Base-by-base conservation (phyloP, 768 basidiomycete species). In the Mycena galericulata region DNA sequence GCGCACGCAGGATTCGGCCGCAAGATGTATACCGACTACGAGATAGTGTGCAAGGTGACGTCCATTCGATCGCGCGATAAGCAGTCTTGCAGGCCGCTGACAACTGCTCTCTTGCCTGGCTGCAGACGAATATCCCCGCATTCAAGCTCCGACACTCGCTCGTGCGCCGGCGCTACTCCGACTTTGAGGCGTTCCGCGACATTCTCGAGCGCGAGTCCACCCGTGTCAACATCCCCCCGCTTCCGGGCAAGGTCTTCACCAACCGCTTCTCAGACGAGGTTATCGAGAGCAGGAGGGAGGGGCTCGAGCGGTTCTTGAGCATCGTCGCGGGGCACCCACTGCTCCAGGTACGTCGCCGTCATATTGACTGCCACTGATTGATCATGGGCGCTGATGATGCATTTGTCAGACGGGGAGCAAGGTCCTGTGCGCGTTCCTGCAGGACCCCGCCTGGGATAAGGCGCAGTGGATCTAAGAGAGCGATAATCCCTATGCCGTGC, bases 1-100 rank as follows among this genome's bases (percentile, higher is more conserved):
- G 55, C 50, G 1, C 77, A 96, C 50, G 1, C 77, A 96, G 96
- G 96, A 32, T 96, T 97, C 75, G 97, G 98, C 30, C 86, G 98
- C 74, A 98, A 98, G 87, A 97, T 97, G 97, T 99, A 94, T 81
- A 99, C 98, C 45, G 97, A 99, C 85, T 99, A 99, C 76, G 98
- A 99, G 83, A 92, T 99, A 65, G 92, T 98, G 49, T 98, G 96
- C 87, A 96, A 96, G 89, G 97, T 94, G 65, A n/a, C n/a, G n/a
- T n/a, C n/a, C 69, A 86, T 11, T 26, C 17, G 49, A 56, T 45
- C 22, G 38, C 30, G 18, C 61, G 67, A 68, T 62, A 68, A 62
- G 67, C 15, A 27, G 15, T 18, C 17, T 10, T 15, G 24, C 36
- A 56, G 8, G 14, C 43, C 45, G 47, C 56, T 60, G 36, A 60